Conservation (phyloP, 352 stramenopile genomes). For the Globisporangium nagaii region DNA sequence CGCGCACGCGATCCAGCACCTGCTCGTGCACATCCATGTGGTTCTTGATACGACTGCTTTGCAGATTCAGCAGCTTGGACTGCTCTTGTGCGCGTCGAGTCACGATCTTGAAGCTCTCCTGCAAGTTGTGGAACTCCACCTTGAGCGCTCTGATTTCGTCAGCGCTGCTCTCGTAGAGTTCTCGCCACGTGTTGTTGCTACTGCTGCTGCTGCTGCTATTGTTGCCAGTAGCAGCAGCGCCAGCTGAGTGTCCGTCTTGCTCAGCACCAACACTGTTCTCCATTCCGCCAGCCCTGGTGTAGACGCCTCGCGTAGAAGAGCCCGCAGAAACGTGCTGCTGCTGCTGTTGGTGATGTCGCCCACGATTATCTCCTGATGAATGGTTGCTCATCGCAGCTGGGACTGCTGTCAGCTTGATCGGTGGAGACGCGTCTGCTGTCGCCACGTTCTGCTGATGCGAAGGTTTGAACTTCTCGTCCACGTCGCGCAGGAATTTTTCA, state of each 20-base stretch:
- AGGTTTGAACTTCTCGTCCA: conserved; percentile 2
- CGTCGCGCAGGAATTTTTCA: conserved; percentile 15
- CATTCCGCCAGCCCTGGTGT: neutral
- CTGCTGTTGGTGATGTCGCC: neutral
- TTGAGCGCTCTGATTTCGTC: conserved; percentile 22
- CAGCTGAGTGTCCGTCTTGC: neutral
- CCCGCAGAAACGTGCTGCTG: neutral
- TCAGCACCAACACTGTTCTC: conserved; percentile 1
- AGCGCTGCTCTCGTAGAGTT: conserved; percentile 17
- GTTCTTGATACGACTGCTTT: conserved; percentile 42
- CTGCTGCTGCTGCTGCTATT: neutral
- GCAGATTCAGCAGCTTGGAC: conserved; percentile 55
- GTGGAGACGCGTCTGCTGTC: neutral
- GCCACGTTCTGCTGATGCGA: neutral
- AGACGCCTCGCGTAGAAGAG: neutral
- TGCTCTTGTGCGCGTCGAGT: conserved; percentile 57
- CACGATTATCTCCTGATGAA: neutral
- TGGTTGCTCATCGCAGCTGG: too few species aligned
- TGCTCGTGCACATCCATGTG: conserved; percentile 58
- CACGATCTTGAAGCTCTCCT: conserved; percentile 53
- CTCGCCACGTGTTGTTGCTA: conserved; percentile 18
- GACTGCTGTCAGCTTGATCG: too few species aligned
- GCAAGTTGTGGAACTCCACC: conserved; percentile 24
- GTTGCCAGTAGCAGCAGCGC: neutral
- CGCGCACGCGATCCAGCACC: conserved; percentile 37